A percentile compares a stretch with the other conserved stretches of the same genome.
Conservation (phyloP, 495 filamentous ascomycete species). For the Physcia stellaris region DNA sequence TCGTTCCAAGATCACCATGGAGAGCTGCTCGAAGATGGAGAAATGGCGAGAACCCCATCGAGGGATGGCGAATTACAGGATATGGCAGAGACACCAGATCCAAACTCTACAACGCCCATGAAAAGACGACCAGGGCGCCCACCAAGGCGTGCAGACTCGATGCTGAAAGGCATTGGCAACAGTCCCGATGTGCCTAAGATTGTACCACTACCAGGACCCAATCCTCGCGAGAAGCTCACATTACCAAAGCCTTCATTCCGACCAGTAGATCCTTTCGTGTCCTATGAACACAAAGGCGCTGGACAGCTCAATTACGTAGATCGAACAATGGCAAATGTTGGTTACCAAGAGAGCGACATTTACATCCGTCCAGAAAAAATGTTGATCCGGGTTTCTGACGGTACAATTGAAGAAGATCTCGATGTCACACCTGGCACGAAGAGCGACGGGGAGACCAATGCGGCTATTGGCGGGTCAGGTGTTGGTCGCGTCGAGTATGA, state of each 20-base stretch:
- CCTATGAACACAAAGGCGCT: conserved; percentile 45
- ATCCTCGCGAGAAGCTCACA: conserved; percentile 51
- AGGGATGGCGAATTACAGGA: conserved; percentile 5
- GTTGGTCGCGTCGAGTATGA: conserved; percentile 90
- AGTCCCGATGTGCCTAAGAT: conserved; percentile 44
- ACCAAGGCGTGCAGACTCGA: conserved; percentile 43
- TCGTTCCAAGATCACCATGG: neutral
- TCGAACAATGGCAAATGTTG: conserved; percentile 82
- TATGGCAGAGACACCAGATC: conserved; percentile 1
- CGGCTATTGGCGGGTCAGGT: conserved; percentile 25
- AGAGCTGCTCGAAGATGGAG: conserved; percentile 7
- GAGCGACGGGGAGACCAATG: conserved; percentile 47
- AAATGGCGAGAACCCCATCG: conserved; percentile 5
- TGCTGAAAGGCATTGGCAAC: conserved; percentile 45
- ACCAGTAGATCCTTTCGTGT: conserved; percentile 42
- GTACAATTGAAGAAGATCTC: conserved; percentile 68
- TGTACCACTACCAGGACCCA: conserved; percentile 48
- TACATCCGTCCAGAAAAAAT: conserved; percentile 64
- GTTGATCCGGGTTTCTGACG: conserved; percentile 66
- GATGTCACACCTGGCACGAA: conserved; percentile 47
- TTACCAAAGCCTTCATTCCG: conserved; percentile 50
- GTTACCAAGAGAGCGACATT: conserved; percentile 87
- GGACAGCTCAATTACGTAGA: conserved; percentile 64
- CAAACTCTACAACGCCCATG: conserved; percentile 15
- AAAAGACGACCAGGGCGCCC: conserved; percentile 51